Percentiles rank a stretch among this genome's conserved stretches.
Conservation (phyloP, 768 basidiomycete species). For the Mycena olivaceomarginata region DNA sequence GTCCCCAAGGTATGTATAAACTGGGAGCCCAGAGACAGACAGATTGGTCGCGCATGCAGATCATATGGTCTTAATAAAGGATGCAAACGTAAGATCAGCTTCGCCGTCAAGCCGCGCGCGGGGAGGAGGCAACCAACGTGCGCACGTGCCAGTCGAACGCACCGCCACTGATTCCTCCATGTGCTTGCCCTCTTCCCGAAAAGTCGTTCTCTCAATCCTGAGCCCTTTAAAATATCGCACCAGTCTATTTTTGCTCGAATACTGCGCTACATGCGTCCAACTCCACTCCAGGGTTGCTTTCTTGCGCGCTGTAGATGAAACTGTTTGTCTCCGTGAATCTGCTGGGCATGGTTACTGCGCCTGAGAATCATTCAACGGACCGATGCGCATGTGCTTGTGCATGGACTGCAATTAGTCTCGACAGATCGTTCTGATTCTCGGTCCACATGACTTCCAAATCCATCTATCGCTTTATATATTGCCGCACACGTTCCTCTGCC, state of each 20-base stretch:
- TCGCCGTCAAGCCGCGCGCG: not conserved
- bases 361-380: not conserved
- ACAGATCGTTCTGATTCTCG: not conserved
- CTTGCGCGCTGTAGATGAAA: not conserved
- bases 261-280: not conserved
- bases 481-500: slow-evolving; percentile 11
- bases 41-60: not conserved
- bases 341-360: not conserved
- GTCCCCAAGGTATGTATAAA: not conserved
- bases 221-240: not conserved
- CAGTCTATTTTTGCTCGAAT: not conserved
- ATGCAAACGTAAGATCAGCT: no score
- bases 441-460: not conserved
- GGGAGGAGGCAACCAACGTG: not conserved
- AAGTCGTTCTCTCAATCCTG: not conserved
- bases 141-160: not conserved
- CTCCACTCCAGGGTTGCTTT: not conserved
- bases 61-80: slow-evolving; percentile 14
- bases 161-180: not conserved
- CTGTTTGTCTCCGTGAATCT: not conserved
- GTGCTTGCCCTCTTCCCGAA: not conserved
- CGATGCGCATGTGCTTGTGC: not conserved
- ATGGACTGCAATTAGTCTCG: not conserved
- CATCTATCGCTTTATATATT: not conserved
- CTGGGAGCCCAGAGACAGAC: not conserved